phyloP scores from a whole-genome alignment of 371 early-diverging fungal species.

The Mucor ambiguus region DNA sequence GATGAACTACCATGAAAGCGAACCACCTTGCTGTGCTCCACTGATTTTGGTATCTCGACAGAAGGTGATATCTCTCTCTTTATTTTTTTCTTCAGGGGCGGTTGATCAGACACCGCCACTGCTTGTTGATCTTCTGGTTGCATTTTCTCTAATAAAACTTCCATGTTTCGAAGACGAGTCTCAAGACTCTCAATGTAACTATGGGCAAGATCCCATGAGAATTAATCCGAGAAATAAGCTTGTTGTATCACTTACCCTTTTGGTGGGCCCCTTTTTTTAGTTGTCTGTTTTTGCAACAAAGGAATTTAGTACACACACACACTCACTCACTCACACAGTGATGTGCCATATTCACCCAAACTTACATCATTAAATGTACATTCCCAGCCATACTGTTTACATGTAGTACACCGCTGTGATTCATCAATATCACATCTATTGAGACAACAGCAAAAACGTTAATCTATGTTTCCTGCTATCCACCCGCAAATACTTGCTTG shows the following conservation, averaged over 20 bases:
- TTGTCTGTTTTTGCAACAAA: slow-evolving; percentile 16
- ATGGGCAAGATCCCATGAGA: not conserved
- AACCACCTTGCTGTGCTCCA: slow-evolving; percentile 18
- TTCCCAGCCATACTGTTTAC: slow-evolving; percentile 49
- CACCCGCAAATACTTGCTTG: slow-evolving; percentile 24
- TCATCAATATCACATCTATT: slow-evolving; percentile 44
- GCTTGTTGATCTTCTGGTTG: slow-evolving; percentile 13
- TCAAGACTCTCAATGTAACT: slow-evolving; percentile 55
- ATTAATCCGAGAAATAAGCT: not conserved
- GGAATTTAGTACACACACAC: not conserved
- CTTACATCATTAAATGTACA: slow-evolving; percentile 54
- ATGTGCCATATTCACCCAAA: slow-evolving; percentile 4
- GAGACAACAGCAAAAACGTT: not conserved
- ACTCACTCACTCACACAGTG: not conserved
- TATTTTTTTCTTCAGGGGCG: not conserved
- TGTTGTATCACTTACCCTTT: slow-evolving; percentile 30
- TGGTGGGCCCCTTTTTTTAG: slow-evolving; percentile 39
- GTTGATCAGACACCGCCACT: not conserved
- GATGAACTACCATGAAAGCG: slow-evolving; percentile 31
- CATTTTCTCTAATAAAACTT: slow-evolving; percentile 35
- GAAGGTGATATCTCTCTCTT: not conserved
- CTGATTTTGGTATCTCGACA: slow-evolving; percentile 7
- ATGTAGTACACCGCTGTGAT: slow-evolving; percentile 37
- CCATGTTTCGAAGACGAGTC: slow-evolving; percentile 44
- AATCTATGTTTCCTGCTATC: not conserved